A percentile compares a stretch with the other conserved stretches of the same genome.
These are phyloP conservation scores for Fusarium nanum DNA, from an alignment of 2,329 filamentous ascomycete species.

Conservation along the genomic window DNA sequence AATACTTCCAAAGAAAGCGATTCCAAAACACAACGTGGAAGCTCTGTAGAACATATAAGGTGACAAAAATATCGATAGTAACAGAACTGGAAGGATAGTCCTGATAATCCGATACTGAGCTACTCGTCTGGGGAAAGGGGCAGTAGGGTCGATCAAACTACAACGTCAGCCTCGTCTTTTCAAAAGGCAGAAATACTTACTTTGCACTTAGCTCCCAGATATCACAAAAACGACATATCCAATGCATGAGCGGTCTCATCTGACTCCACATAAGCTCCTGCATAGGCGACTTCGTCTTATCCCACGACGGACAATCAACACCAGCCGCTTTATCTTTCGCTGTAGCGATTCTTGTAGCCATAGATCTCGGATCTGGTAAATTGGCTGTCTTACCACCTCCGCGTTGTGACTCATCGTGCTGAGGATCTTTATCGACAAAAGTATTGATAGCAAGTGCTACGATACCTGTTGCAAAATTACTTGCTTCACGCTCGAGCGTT, in stretches of 20 bases:
- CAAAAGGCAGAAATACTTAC: neutral
- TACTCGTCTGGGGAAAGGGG: conserved; percentile 68
- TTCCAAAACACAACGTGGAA: neutral
- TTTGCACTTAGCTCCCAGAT: conserved; percentile 59
- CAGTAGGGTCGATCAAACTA: conserved; percentile 64
- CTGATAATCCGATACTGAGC: conserved; percentile 55
- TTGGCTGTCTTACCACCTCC: conserved; percentile 56
- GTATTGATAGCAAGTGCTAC: conserved; percentile 68
- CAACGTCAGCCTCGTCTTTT: neutral
- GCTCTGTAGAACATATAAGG: conserved; percentile 5
- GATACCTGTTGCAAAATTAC: conserved; percentile 78
- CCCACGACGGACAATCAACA: conserved; percentile 58
- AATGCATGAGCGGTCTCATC: conserved; percentile 75
- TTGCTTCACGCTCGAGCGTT: conserved; percentile 81
- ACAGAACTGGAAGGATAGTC: neutral
- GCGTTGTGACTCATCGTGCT: conserved; percentile 57
- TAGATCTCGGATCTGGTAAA: neutral
- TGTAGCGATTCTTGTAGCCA: conserved; percentile 58
- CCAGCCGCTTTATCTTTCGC: conserved; percentile 59
- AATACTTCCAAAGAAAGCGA: conserved; percentile 6
- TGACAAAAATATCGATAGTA: neutral
- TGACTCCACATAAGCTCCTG: conserved; percentile 79
- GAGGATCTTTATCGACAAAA: conserved; percentile 78
- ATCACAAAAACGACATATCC: conserved; percentile 54
- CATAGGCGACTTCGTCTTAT: conserved; percentile 83